Base-by-base conservation (phyloP, 352 stramenopile genomes). In the Globisporangium apiculatum region DNA sequence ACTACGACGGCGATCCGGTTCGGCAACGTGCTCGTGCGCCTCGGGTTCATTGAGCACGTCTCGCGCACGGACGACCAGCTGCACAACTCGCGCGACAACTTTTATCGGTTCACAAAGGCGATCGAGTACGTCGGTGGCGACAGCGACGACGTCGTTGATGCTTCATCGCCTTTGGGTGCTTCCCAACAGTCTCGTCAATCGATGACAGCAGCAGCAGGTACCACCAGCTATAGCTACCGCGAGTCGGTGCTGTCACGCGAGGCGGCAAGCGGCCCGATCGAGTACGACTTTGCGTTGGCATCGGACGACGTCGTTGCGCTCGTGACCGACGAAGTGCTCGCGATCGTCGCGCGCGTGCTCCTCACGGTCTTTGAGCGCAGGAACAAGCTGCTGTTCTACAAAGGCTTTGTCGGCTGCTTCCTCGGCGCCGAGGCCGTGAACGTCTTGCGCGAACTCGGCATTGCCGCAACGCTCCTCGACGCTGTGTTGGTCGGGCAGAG, bases 301-400 rank as follows among this genome's bases (percentile, higher is more conserved):
- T 88, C 80, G 5, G 76, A 91, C 53, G 73, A 94, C 55, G 84
- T 90, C 12, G 79, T 93, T 57, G 82, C 85, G 37, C 70, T 94
- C 5, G 79, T 90, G 46, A 91, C 85, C n/a, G 85, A 93, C 48
- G 85, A 94, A 59, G 63, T 71, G 47, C 67, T 94, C 12, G 66
- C 70, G 7, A 68, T 91, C 47, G 40, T 93, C 15, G 65, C 80
- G 4, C 77, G 75, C 40, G 77, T 94, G 51, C 67, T 94, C 41
- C 73, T 85, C 69, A 89, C 86, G 54, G 72, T 91, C 42, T 91
- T 94, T 48, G 83, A 92, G 65, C 84, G 80, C 65, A 94, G 89
- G 64, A 92, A 92, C 77, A 94, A 94, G 55, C 52, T 94, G 50
- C 70, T 94, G 49, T 89, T 86, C 54, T 92, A 94, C 77, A 94